phyloP scores from a whole-genome alignment of 2,329 filamentous ascomycete species.

The Erysiphe neolycopersici region DNA sequence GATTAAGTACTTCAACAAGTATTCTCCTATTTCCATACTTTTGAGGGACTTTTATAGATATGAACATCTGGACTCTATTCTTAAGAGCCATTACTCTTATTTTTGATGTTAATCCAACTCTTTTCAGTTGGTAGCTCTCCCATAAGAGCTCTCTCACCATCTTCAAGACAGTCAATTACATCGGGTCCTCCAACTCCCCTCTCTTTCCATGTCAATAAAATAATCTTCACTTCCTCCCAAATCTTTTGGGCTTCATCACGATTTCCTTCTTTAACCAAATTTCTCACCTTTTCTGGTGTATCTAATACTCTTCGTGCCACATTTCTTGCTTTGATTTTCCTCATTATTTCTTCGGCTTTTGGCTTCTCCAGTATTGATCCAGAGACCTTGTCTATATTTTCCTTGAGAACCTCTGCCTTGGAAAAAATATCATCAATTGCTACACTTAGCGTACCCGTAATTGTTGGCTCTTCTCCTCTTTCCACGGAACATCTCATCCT shows the following conservation, averaged over 20 bases:
- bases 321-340: slow-evolving; percentile 2
- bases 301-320: slow-evolving; percentile 9
- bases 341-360: slow-evolving; percentile 31
- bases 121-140: slow-evolving; percentile 19
- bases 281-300: slow-evolving; percentile 20
- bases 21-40: too few species aligned
- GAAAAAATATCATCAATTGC: slow-evolving; percentile 1
- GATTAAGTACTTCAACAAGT: not conserved
- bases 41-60: not conserved
- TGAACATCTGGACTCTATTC: not conserved
- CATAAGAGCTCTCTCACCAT: slow-evolving; percentile 12
- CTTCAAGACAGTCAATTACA: slow-evolving; percentile 13
- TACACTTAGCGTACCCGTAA: not conserved
- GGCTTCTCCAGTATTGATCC: slow-evolving; percentile 43
- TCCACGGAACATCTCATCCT: slow-evolving; percentile 65
- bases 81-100: slow-evolving; percentile 20
- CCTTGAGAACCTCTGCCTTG: not conserved
- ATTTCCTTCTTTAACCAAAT: slow-evolving; percentile 30
- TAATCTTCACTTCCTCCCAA: slow-evolving; percentile 7
- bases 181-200: slow-evolving; percentile 12
- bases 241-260: slow-evolving; percentile 31
- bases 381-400: slow-evolving; percentile 30
- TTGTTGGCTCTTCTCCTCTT: not conserved
- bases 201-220: slow-evolving; percentile 12
- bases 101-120: slow-evolving; percentile 30